These are phyloP conservation scores for Sporothrix pallida DNA, from an alignment of 2,329 filamentous ascomycete species.

Conservation along the genomic window DNA sequence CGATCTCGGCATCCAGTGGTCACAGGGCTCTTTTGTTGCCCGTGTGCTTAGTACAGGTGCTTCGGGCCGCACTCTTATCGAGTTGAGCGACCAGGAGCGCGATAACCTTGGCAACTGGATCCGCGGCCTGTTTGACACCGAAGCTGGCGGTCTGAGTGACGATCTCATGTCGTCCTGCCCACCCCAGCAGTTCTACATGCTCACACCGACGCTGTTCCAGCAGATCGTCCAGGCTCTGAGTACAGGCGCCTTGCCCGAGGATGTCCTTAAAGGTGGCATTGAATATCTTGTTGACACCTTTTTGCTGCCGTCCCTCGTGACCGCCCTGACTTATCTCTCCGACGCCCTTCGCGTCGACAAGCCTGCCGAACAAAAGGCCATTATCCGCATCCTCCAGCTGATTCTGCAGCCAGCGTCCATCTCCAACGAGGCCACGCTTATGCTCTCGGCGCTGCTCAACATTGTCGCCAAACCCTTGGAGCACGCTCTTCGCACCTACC, in stretches of 20 bases:
- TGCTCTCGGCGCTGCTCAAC: constrained; percentile 73
- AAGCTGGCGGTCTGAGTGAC: constrained; percentile 74
- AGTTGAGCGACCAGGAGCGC: constrained; percentile 68
- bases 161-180: constrained; percentile 82
- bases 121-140: constrained; percentile 75
- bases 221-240: constrained; percentile 74
- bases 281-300: constrained; percentile 84
- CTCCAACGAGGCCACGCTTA: constrained; percentile 71
- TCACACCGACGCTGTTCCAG: constrained; percentile 77
- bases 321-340: constrained; percentile 73
- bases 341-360: constrained; percentile 72
- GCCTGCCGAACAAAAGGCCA: constrained; percentile 66
- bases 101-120: constrained; percentile 76
- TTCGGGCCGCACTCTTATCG: constrained; percentile 60
- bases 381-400: constrained; percentile 74
- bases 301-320: constrained; percentile 76
- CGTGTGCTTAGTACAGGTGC: constrained; percentile 68
- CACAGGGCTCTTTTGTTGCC: constrained; percentile 69
- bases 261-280: constrained; percentile 74
- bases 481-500: constrained; percentile 68
- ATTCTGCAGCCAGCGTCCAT: constrained; percentile 73
- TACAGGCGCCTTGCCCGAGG: constrained; percentile 68
- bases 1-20: constrained; percentile 65
- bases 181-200: constrained; percentile 80
- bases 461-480: constrained; percentile 73